phyloP scores from a whole-genome alignment of 2,329 filamentous ascomycete species.

The Verruconis gallopava region DNA sequence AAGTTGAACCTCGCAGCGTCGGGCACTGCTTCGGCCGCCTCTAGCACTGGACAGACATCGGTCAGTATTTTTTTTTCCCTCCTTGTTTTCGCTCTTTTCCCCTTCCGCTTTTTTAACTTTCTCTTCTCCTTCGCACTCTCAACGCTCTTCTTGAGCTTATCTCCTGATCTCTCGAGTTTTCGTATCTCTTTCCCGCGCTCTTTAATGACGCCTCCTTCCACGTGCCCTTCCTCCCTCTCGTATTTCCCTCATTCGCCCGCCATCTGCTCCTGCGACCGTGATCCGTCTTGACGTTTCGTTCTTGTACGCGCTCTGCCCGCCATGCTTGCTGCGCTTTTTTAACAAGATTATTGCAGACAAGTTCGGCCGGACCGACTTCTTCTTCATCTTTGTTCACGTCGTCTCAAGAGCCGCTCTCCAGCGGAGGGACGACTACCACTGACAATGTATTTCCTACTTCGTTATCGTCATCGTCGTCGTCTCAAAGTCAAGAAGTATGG shows the following conservation, averaged over 20 bases:
- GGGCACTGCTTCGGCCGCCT: conserved; percentile 39
- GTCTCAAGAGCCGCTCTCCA: neutral
- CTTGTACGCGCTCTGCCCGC: neutral
- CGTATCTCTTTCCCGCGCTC: neutral
- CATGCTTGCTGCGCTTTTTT: neutral
- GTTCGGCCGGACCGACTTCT: conserved; percentile 3
- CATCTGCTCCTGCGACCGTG: neutral
- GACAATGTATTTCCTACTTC: conserved; percentile 12
- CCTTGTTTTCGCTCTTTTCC: neutral
- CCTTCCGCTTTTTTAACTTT: conserved; percentile 13
- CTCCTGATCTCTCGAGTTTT: too few species aligned
- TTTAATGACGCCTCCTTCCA: neutral
- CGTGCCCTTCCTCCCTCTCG: neutral
- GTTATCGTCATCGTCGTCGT: conserved; percentile 8
- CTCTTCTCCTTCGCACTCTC: conserved; percentile 4
- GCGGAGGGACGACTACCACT: neutral
- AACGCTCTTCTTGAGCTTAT: too few species aligned
- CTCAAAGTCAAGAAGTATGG: conserved; percentile 4
- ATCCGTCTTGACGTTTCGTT: neutral
- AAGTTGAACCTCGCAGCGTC: conserved; percentile 39
- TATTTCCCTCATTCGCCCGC: neutral
- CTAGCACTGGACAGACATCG: conserved; percentile 15
- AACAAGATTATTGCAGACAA: conserved; percentile 2
- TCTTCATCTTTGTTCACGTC: neutral
- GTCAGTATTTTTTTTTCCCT: conserved; percentile 3